These are phyloP conservation scores for Dictyostelium brefeldianum DNA, from an alignment of 78 protist genomes.

Conservation along the genomic window DNA sequence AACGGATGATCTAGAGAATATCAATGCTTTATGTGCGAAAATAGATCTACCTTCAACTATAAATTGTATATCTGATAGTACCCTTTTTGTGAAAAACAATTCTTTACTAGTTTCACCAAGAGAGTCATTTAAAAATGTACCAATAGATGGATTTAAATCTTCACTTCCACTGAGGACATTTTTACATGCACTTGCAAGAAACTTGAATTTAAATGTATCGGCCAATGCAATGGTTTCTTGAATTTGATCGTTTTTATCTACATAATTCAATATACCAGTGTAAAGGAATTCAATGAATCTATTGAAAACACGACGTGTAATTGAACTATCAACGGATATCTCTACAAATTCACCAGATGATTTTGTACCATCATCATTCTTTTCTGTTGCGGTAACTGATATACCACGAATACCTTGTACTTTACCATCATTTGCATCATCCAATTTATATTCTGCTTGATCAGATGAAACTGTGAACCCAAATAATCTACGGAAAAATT, in stretches of 20 bases:
- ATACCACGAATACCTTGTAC: conserved; percentile 22
- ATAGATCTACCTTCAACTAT: conserved; percentile 58
- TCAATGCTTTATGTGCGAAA: conserved; percentile 80
- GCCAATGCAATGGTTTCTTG: conserved; percentile 47
- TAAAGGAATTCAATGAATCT: conserved; percentile 76
- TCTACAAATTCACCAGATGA: conserved; percentile 61
- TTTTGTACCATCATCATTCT: conserved; percentile 53
- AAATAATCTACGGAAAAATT: conserved; percentile 74
- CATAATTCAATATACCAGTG: conserved; percentile 67
- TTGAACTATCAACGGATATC: conserved; percentile 2
- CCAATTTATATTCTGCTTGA: conserved; percentile 25
- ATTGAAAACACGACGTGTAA: conserved; percentile 60
- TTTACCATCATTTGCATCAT: conserved; percentile 37
- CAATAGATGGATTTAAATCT: conserved; percentile 76
- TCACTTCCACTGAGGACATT: conserved; percentile 57
- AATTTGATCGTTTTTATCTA: conserved; percentile 52
- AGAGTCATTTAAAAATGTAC: conserved; percentile 80
- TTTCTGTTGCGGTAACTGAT: not conserved
- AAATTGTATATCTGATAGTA: conserved; percentile 78
- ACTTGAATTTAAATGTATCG: conserved; percentile 31
- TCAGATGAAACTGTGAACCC: conserved; percentile 28
- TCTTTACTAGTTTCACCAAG: conserved; percentile 72
- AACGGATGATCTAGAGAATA: conserved; percentile 48
- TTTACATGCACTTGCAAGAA: conserved; percentile 50
- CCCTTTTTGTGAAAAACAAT: conserved; percentile 54